These are phyloP conservation scores for Triticum monococcum DNA, from an alignment of 176 grass and related monocot genomes.

Conservation along the genomic window DNA sequence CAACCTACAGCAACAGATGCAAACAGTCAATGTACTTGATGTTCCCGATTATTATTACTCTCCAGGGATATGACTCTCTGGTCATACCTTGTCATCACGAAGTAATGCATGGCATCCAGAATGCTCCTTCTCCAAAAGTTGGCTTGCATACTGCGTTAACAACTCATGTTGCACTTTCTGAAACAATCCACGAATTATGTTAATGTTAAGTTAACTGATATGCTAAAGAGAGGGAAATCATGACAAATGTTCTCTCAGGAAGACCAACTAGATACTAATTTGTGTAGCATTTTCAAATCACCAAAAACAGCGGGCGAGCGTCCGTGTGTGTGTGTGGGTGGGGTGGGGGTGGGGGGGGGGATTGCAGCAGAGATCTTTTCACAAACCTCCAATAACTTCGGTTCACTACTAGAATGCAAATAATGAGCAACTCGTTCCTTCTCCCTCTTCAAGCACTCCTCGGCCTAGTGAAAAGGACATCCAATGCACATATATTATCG, in stretches of 20 bases:
- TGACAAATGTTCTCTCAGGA: slow-evolving; percentile 2
- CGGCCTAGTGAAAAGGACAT: slow-evolving; percentile 55
- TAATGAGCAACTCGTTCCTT: slow-evolving; percentile 90
- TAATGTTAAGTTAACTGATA: background rate
- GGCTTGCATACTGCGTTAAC: slow-evolving; percentile 68
- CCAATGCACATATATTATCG: slow-evolving; percentile 16
- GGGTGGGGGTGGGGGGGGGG: background rate
- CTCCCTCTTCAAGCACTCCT: slow-evolving; percentile 87
- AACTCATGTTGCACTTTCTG: slow-evolving; percentile 95
- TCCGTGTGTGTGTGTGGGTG: background rate
- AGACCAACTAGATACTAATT: slow-evolving; percentile 1
- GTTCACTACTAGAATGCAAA: slow-evolving; percentile 88
- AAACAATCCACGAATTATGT: slow-evolving; percentile 2
- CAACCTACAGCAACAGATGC: slow-evolving; percentile 43
- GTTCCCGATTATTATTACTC: background rate
- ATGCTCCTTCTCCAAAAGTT: slow-evolving; percentile 87
- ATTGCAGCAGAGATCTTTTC: background rate
- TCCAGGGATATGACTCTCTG: background rate
- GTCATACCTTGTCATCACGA: slow-evolving; percentile 77
- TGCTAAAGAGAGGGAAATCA: background rate
- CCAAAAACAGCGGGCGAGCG: background rate
- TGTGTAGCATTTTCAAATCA: background rate
- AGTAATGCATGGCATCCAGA: slow-evolving; percentile 83
- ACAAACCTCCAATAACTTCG: slow-evolving; percentile 84
- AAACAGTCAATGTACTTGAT: slow-evolving; percentile 16